Evolutionary conservation across 305 asterid species (phyloP).

Genomic region (Fraxinus baroniana): DNA sequence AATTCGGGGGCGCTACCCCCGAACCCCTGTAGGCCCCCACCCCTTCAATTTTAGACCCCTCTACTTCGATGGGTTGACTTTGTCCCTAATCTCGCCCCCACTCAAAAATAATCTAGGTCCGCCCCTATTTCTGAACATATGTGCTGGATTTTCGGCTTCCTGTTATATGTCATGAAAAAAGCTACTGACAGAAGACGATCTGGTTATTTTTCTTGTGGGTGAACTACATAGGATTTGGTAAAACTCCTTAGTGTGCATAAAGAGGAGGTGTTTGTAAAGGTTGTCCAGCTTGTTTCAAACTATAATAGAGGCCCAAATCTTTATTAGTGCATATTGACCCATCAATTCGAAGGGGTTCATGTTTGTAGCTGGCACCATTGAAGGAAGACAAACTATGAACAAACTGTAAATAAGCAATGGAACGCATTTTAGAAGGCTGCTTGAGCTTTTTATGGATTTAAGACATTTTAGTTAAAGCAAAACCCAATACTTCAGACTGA

Average conservation of each 20-base stretch:
- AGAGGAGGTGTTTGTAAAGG: constrained; percentile 1
- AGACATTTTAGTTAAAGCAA: neutral
- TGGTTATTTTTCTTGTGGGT: constrained; percentile 4
- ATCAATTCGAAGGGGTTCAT: neutral
- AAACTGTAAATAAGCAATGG: neutral
- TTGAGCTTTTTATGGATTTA: neutral
- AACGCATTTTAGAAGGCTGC: neutral
- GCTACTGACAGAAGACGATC: neutral
- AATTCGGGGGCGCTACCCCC: too few relatives aligned
- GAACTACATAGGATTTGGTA: neutral
- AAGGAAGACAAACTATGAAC: neutral
- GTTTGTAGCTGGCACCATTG: neutral
- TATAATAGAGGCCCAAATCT: neutral
- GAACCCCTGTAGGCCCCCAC: too few relatives aligned
- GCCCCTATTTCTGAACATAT: neutral
- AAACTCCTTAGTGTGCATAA: constrained; percentile 4
- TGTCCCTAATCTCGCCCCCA: too few relatives aligned
- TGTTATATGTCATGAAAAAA: neutral
- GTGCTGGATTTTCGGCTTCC: neutral
- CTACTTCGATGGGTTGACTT: too few relatives aligned
- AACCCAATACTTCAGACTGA: neutral
- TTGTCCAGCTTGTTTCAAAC: neutral
- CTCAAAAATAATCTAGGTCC: too few relatives aligned
- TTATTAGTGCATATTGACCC: neutral
- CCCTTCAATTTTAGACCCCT: too few relatives aligned